A percentile compares a stretch with the other conserved stretches of the same genome.
Evolutionary conservation across 768 basidiomycete genomes (phyloP).

Genomic region (Lentinus tigrinus): DNA sequence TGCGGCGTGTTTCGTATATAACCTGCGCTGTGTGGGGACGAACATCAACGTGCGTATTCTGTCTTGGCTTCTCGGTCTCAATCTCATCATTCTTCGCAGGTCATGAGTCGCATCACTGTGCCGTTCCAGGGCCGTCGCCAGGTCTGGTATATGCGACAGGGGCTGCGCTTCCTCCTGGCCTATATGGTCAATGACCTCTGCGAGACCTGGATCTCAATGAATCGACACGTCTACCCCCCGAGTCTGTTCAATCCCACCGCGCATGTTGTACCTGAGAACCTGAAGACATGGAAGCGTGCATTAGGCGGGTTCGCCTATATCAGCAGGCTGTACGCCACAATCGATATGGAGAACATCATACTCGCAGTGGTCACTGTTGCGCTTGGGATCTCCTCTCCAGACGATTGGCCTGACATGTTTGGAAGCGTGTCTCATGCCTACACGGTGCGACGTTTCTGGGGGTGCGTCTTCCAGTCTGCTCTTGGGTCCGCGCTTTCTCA

Average conservation of each 20-base stretch:
- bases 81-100: too few relatives aligned
- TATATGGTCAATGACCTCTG: not conserved
- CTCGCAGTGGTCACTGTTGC: slow-evolving; percentile 8
- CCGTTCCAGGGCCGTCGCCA: too few relatives aligned
- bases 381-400: slow-evolving; percentile 26
- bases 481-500: too few relatives aligned
- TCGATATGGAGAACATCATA: not conserved
- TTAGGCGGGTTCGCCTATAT: not conserved
- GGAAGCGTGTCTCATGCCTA: slow-evolving; percentile 34
- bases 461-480: slow-evolving; percentile 21
- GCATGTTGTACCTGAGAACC: not conserved
- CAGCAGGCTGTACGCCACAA: not conserved
- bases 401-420: slow-evolving; percentile 40
- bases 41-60: not conserved
- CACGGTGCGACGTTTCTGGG: slow-evolving; percentile 40
- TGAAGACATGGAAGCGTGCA: not conserved
- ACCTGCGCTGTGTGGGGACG: too few relatives aligned
- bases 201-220: not conserved
- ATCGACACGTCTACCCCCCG: not conserved
- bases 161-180: too few relatives aligned
- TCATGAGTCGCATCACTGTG: too few relatives aligned
- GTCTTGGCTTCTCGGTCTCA: not conserved
- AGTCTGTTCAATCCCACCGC: not conserved
- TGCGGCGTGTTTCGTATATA: too few relatives aligned
- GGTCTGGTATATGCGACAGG: too few relatives aligned